These are phyloP conservation scores for Solanum phureja DNA, from an alignment of 257 asterid genomes.

Conservation along the genomic window DNA sequence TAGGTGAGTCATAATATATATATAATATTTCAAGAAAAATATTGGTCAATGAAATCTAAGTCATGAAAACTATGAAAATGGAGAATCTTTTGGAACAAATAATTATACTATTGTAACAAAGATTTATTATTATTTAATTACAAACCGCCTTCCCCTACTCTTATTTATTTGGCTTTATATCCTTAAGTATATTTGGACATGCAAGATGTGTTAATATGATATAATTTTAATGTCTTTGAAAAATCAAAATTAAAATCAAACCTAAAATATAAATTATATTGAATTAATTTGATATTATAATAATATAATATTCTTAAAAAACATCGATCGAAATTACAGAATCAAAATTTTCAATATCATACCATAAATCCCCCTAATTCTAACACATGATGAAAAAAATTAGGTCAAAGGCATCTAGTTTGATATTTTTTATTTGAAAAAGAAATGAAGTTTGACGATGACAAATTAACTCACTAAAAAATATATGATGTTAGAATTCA, in stretches of 20 bases:
- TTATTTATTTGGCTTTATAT: background rate
- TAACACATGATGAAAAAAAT: background rate
- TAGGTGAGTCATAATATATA: background rate
- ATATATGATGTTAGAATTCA: background rate
- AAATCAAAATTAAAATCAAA: background rate
- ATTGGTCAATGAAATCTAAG: background rate
- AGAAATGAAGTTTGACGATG: background rate
- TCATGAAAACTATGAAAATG: background rate
- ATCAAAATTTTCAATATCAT: background rate
- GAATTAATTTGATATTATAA: background rate
- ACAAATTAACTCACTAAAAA: background rate
- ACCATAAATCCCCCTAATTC: background rate
- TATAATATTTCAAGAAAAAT: background rate
- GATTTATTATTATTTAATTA: background rate
- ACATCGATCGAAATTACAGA: fast-evolving
- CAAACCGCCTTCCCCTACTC: background rate
- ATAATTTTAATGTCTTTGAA: background rate
- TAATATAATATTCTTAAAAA: background rate
- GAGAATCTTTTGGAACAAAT: background rate
- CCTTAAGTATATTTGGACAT: background rate
- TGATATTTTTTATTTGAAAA: background rate
- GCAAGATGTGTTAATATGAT: background rate
- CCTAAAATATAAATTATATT: background rate
- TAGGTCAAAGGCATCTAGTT: background rate
- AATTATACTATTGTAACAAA: background rate